A percentile compares a stretch with the other conserved stretches of the same genome.
These are phyloP conservation scores for Penicillium waksmanii DNA, from an alignment of 495 filamentous ascomycete genomes.

Conservation along the genomic window DNA sequence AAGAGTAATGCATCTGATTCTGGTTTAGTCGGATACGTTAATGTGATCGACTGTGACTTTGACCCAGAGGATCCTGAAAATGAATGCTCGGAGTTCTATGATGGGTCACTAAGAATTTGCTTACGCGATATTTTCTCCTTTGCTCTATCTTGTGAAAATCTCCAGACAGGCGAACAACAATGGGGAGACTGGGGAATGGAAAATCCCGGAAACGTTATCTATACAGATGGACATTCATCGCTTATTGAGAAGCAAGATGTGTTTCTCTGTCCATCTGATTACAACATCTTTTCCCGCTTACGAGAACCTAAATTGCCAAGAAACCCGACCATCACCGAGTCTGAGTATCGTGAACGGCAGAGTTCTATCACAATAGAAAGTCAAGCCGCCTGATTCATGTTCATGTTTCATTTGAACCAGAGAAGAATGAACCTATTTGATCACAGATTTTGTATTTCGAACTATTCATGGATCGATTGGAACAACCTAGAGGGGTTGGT, in stretches of 20 bases:
- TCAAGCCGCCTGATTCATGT: background rate
- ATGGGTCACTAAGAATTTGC: conserved; percentile 11
- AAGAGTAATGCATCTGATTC: conserved; percentile 6
- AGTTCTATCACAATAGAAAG: background rate
- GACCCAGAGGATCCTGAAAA: conserved; percentile 8
- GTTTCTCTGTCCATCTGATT: conserved; percentile 15
- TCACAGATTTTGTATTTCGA: too few species aligned
- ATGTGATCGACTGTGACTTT: conserved; percentile 9
- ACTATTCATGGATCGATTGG: background rate
- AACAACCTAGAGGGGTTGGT: background rate
- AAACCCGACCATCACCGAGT: background rate
- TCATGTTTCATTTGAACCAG: background rate
- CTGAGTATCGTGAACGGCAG: conserved; percentile 2
- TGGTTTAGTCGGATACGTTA: too few species aligned
- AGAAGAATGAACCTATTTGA: background rate
- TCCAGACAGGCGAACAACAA: conserved; percentile 8
- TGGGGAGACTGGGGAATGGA: conserved; percentile 18
- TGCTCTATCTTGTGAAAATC: conserved; percentile 9
- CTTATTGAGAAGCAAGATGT: conserved; percentile 2
- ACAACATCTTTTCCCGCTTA: background rate
- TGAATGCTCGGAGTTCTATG: conserved; percentile 8
- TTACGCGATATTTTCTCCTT: conserved; percentile 7
- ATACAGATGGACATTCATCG: conserved; percentile 13
- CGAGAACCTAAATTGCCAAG: background rate
- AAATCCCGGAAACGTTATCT: background rate